Base-by-base conservation (phyloP, 106 monocot species). In the Dactylorhiza incarnata region DNA sequence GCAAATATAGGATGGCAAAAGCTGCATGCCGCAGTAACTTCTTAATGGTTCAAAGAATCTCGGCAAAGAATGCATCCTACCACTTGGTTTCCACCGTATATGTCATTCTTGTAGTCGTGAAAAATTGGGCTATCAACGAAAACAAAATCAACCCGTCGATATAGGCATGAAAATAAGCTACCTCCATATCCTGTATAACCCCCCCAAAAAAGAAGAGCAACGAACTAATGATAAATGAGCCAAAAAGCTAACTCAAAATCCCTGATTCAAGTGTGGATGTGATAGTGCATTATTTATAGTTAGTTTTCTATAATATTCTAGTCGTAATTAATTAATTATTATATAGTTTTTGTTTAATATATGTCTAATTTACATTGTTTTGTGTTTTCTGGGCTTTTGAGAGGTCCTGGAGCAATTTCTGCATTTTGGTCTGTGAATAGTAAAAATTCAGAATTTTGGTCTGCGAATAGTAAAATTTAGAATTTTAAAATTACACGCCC, bases 111-210 rank as follows among this genome's bases (percentile, higher is more conserved):
- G 45, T 56, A 68, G 48, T 88, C 80, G 16, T 72, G 87, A 78
- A 93, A 90, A 47, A 84, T 62, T 26, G 86, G 87, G 75, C 76
- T 82, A 47, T 90, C 90, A 3, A 93, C 13, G 50, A 93, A 93
- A 72, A 93, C 90, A 74, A 87, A 93, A 82, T 93, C 93, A 71
- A 93, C 93, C 90, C 84, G 62, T 93, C 93, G 71, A 93, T 84
- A 48, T 82, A 90, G 14, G 86, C 76, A 68, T 93, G 93, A 78
- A 71, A 84, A 72, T 90, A 93, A 15, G 78, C 74, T 71, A 93
- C 87, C 58, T 59, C 58, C 58, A 59, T 59, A 22, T 59, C 58
- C 58, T 59, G 58, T 20, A 22, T 22, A 3, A 22, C 49, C 77
- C 19, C n/a, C 77, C 19, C n/a, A 59, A 22, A 6, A 59, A 59